Evolutionary conservation across 495 filamentous ascomycete species (phyloP).

Genomic region (Xylaria flabelliformis): DNA sequence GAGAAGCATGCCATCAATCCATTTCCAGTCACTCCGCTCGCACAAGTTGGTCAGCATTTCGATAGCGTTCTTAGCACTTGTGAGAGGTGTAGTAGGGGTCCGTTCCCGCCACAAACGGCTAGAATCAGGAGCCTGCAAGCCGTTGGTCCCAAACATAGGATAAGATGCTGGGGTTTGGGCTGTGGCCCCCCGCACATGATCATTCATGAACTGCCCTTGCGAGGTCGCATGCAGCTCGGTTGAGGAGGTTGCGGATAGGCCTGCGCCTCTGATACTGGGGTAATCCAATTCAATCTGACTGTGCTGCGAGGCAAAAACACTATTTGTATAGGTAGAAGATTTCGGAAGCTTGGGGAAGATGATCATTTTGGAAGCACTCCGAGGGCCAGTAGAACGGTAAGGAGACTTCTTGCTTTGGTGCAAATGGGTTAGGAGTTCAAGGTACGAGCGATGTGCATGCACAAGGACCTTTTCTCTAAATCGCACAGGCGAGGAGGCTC

Average conservation of each 20-base stretch:
- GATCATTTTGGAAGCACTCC: constrained; percentile 47
- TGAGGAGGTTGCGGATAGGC: constrained; percentile 21
- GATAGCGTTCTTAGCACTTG: constrained; percentile 70
- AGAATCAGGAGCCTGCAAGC: constrained; percentile 29
- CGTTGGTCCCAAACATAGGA: constrained; percentile 31
- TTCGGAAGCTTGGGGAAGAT: constrained; percentile 57
- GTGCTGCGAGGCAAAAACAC: constrained; percentile 27
- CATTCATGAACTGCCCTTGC: constrained; percentile 27
- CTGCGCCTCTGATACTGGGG: background rate
- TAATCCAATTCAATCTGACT: constrained; percentile 17
- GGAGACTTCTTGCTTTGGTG: constrained; percentile 64
- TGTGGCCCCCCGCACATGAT: constrained; percentile 31
- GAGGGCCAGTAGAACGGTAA: constrained; percentile 37
- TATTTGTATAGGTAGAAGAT: constrained; percentile 33
- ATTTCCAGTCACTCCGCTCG: constrained; percentile 86
- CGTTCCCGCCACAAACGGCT: constrained; percentile 25
- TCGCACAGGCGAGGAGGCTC: constrained; percentile 56
- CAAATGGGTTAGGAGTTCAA: constrained; percentile 79
- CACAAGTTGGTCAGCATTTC: constrained; percentile 83
- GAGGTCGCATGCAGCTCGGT: constrained; percentile 33
- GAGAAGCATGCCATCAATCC: constrained; percentile 94
- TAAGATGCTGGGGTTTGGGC: constrained; percentile 31
- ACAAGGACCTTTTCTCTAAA: constrained; percentile 83
- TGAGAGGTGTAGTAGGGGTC: constrained; percentile 39
- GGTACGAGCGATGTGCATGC: constrained; percentile 87